These are phyloP conservation scores for Phaeotremella skinneri DNA, from an alignment of 768 basidiomycete genomes.

Conservation along the genomic window DNA sequence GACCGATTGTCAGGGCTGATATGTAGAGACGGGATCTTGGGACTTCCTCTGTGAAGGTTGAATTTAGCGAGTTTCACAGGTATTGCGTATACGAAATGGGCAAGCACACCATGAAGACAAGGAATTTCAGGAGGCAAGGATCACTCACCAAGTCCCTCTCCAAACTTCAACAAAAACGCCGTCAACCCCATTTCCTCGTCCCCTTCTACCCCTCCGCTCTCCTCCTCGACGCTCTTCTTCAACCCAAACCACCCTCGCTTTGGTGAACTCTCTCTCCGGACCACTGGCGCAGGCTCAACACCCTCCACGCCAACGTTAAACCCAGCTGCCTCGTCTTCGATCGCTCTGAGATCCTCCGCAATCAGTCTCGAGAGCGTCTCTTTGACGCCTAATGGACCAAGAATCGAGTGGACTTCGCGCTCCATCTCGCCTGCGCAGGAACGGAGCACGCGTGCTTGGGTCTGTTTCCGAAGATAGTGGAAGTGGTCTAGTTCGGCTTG, in stretches of 20 bases:
- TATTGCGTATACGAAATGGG: too few relatives aligned
- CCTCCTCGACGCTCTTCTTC: slow-evolving; percentile 53
- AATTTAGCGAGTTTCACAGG: background rate
- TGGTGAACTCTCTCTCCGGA: slow-evolving; percentile 5
- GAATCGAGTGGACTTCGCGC: slow-evolving; percentile 82
- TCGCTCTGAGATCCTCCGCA: slow-evolving; percentile 64
- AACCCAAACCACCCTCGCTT: slow-evolving; percentile 20
- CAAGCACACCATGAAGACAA: background rate
- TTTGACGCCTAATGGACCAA: slow-evolving; percentile 86
- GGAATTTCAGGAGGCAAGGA: background rate
- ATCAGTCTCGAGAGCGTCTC: slow-evolving; percentile 75
- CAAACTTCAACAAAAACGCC: slow-evolving; percentile 91
- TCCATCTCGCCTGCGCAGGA: slow-evolving; percentile 95
- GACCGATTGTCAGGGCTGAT: slow-evolving; percentile 91
- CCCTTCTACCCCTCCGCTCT: slow-evolving; percentile 63
- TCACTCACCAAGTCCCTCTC: slow-evolving; percentile 77
- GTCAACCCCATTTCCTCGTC: slow-evolving; percentile 80
- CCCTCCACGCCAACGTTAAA: slow-evolving; percentile 60
- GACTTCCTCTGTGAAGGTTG: slow-evolving; percentile 68
- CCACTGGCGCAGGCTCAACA: slow-evolving; percentile 38
- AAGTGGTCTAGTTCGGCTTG: slow-evolving; percentile 96
- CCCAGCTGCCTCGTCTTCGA: slow-evolving; percentile 49
- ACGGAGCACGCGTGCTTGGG: slow-evolving; percentile 74
- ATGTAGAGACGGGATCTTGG: slow-evolving; percentile 78
- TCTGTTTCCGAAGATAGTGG: slow-evolving; percentile 72